A percentile compares a stretch with the other conserved stretches of the same genome.
Evolutionary conservation across 345 rosid species (phyloP).

Genomic region (Eucalyptus cladocalyx): DNA sequence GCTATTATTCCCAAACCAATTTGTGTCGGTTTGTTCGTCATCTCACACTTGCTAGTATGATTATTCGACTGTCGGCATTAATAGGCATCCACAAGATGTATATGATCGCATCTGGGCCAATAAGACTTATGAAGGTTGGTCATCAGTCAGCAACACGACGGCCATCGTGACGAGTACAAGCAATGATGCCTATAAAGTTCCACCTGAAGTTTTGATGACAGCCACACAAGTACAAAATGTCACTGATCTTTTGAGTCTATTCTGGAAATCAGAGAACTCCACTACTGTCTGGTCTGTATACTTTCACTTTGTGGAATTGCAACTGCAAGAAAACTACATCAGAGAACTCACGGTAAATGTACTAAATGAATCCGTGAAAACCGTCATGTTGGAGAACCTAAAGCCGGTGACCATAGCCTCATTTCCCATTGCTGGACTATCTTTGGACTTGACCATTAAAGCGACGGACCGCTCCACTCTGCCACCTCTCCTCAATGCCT

Average conservation of each 20-base stretch:
- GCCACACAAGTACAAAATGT: not conserved
- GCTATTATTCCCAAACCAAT: too few species aligned
- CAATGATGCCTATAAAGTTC: not conserved
- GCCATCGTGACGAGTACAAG: not conserved
- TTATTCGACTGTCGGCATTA: too few species aligned
- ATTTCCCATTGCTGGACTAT: not conserved
- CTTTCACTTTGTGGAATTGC: conserved; percentile 5
- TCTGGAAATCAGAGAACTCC: fast-evolving
- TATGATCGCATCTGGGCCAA: too few species aligned
- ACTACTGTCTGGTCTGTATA: not conserved
- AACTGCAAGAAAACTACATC: not conserved
- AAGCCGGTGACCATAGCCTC: not conserved
- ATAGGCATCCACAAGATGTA: too few species aligned
- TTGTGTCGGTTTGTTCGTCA: too few species aligned
- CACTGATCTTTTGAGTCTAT: fast-evolving
- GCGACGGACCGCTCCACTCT: not conserved
- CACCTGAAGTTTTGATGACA: not conserved
- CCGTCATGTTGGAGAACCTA: not conserved
- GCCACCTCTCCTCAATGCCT: conserved; percentile 31
- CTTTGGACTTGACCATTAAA: not conserved
- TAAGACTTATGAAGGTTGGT: too few species aligned
- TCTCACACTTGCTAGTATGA: too few species aligned
- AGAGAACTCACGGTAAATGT: not conserved
- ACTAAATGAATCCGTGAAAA: not conserved
- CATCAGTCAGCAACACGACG: not conserved